Conservation (phyloP, 2,329 filamentous ascomycete species). For the Curvularia lunata region DNA sequence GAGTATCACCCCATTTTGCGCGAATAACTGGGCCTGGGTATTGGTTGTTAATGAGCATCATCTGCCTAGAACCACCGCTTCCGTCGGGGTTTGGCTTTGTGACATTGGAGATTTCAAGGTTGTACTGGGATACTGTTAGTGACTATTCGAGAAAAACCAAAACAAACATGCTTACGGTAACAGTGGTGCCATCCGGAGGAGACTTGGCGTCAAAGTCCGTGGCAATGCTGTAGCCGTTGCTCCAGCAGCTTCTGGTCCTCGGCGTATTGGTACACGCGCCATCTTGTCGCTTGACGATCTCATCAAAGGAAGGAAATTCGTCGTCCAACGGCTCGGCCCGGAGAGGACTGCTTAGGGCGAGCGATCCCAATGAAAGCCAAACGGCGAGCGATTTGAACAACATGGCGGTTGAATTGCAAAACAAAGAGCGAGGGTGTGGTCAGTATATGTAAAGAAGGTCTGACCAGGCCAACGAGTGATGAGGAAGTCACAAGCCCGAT, state of each 20-base stretch:
- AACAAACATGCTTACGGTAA: constrained; percentile 29
- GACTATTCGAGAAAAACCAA: background rate
- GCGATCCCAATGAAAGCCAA: constrained; percentile 37
- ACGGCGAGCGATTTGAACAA: constrained; percentile 31
- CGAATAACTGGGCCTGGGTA: constrained; percentile 65
- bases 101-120: constrained; percentile 51
- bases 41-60: constrained; percentile 58
- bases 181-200: constrained; percentile 48
- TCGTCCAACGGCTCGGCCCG: constrained; percentile 19
- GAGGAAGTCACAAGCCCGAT: constrained; percentile 11
- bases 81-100: constrained; percentile 51
- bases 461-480: constrained; percentile 20
- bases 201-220: constrained; percentile 56
- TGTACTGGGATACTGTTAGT: constrained; percentile 38
- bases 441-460: constrained; percentile 15
- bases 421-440: constrained; percentile 9
- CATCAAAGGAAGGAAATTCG: constrained; percentile 20
- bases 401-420: constrained; percentile 26
- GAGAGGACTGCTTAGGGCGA: constrained; percentile 37
- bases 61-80: constrained; percentile 39
- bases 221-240: constrained; percentile 51
- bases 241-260: constrained; percentile 52
- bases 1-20: constrained; percentile 49
- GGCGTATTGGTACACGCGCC: constrained; percentile 51
- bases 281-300: constrained; percentile 40